Conservation (phyloP, 805 yeast species). For the Cyberlindnera xishuangbannaensis region DNA sequence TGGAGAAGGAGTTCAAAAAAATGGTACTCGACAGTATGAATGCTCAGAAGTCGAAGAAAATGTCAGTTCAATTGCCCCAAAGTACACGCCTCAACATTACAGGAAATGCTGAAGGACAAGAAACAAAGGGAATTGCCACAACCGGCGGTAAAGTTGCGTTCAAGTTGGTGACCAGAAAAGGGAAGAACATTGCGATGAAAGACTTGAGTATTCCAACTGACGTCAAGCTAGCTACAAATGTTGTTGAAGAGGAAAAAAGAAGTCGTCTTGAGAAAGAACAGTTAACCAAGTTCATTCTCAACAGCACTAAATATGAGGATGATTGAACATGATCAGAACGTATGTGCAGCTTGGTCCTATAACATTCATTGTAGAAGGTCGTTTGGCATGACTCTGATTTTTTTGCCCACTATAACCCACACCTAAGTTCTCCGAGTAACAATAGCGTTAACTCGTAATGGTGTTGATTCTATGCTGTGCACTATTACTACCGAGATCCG, state of each 20-base stretch:
- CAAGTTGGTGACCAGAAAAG: slow-evolving; percentile 50
- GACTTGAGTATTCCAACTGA: slow-evolving; percentile 47
- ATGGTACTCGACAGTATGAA: slow-evolving; percentile 48
- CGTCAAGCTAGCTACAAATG: slow-evolving; percentile 47
- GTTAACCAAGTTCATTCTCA: slow-evolving; percentile 50
- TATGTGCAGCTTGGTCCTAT: no score
- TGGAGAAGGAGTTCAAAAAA: slow-evolving; percentile 52
- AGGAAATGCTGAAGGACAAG: slow-evolving; percentile 15
- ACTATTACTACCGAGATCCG: no score
- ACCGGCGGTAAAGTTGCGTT: slow-evolving; percentile 32
- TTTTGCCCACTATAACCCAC: no score
- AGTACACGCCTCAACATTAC: slow-evolving; percentile 18
- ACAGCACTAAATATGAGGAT: no score
- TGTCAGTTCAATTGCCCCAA: no score
- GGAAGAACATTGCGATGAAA: slow-evolving; percentile 40
- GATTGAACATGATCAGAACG: no score
- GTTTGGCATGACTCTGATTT: no score
- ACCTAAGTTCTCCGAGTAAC: no score
- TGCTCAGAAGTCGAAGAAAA: no score
- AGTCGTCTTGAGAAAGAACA: slow-evolving; percentile 48
- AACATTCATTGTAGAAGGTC: no score
- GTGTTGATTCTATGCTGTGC: no score
- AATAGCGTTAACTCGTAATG: no score
- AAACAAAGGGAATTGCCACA: slow-evolving; percentile 24
- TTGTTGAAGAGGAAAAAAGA: slow-evolving; percentile 44